These are phyloP conservation scores for Misopates orontium DNA, from an alignment of 257 asterid genomes.

Conservation along the genomic window DNA sequence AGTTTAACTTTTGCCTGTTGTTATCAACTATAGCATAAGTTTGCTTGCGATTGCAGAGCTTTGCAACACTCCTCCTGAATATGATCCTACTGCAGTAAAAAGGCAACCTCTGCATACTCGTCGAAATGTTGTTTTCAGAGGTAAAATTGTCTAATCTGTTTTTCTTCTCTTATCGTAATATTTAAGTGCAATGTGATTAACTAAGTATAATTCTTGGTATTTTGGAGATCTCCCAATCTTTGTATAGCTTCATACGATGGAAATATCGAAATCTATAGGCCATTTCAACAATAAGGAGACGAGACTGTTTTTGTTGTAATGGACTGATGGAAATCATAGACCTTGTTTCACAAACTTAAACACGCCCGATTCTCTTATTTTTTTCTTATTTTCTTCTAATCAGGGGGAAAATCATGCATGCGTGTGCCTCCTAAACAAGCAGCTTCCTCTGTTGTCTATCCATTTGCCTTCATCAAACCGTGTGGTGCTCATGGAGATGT, in stretches of 20 bases:
- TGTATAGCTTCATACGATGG: too few relatives aligned
- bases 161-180: slow-evolving; percentile 8
- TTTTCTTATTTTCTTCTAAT: not conserved
- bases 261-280: too few relatives aligned
- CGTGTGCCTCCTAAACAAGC: slow-evolving; percentile 54
- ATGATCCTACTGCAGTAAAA: slow-evolving; percentile 41
- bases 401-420: slow-evolving; percentile 80
- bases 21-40: slow-evolving; percentile 41
- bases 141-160: slow-evolving; percentile 30
- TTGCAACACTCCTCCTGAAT: slow-evolving; percentile 42
- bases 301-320: too few relatives aligned
- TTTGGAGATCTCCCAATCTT: too few relatives aligned
- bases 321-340: too few relatives aligned
- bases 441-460: slow-evolving; percentile 66
- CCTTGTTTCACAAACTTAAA: too few relatives aligned
- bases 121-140: slow-evolving; percentile 66
- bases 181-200: not conserved
- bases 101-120: slow-evolving; percentile 48
- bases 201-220: too few relatives aligned
- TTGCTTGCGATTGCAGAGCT: slow-evolving; percentile 51
- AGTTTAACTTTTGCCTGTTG: slow-evolving; percentile 17
- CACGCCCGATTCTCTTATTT: not conserved
- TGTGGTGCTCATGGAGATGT: slow-evolving; percentile 72
- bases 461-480: slow-evolving; percentile 82
- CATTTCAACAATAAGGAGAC: too few relatives aligned